Evolutionary conservation across 2,329 filamentous ascomycete species (phyloP).

Genomic region (Cordyceps sp.): DNA sequence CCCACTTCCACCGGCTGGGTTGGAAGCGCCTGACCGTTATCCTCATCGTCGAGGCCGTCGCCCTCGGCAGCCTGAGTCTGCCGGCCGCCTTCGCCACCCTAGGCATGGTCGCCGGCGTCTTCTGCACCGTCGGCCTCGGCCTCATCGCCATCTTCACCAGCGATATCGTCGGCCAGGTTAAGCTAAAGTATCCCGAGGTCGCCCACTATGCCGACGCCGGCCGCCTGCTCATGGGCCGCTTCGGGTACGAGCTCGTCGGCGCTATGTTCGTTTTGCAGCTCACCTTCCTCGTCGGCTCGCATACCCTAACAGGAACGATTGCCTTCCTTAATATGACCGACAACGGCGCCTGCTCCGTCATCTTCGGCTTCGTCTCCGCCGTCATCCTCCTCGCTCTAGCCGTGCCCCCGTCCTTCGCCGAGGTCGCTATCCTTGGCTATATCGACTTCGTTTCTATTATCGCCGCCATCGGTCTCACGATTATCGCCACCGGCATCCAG

Average conservation of each 20-base stretch:
- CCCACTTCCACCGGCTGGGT: conserved; percentile 34
- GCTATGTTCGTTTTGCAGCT: conserved; percentile 46
- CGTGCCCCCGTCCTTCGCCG: conserved; percentile 29
- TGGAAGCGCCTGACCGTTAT: conserved; percentile 40
- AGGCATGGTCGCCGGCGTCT: conserved; percentile 33
- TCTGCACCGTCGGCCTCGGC: conserved; percentile 24
- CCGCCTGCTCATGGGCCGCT: conserved; percentile 39
- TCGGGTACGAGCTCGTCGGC: conserved; percentile 46
- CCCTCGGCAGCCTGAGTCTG: conserved; percentile 33
- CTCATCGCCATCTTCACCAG: conserved; percentile 30
- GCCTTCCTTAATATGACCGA: conserved; percentile 49
- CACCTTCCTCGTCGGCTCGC: conserved; percentile 54
- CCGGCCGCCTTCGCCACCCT: conserved; percentile 34
- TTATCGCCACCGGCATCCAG: conserved; percentile 44
- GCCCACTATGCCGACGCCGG: conserved; percentile 54
- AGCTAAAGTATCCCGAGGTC: conserved; percentile 36
- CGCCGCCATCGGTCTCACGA: conserved; percentile 45
- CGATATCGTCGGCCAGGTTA: conserved; percentile 29
- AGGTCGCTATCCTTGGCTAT: conserved; percentile 31
- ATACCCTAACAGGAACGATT: conserved; percentile 53
- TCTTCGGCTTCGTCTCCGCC: conserved; percentile 27
- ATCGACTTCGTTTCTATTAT: conserved; percentile 46
- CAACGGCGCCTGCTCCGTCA: conserved; percentile 29
- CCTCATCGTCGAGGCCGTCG: conserved; percentile 39
- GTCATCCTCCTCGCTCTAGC: conserved; percentile 27